These are phyloP conservation scores for Wickerhamiella slavikovae DNA, from an alignment of 805 yeast species.

Conservation along the genomic window DNA sequence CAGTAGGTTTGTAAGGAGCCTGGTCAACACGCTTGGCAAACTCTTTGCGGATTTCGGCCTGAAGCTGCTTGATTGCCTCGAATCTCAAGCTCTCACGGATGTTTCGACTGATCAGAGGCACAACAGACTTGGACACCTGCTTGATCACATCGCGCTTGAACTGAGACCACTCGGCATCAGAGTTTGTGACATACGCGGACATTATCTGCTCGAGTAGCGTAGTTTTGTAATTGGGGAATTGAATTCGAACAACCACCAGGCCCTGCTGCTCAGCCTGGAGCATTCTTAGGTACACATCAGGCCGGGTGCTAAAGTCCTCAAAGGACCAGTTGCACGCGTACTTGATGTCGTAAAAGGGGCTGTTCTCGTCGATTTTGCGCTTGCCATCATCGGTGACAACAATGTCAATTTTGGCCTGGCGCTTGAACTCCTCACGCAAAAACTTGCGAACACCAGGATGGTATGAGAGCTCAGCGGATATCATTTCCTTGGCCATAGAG, in stretches of 20 bases:
- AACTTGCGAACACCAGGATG: conserved; percentile 63
- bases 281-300: conserved; percentile 77
- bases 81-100: conserved; percentile 67
- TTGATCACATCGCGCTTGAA: conserved; percentile 49
- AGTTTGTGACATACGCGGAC: conserved; percentile 40
- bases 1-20: conserved; percentile 77
- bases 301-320: conserved; percentile 48
- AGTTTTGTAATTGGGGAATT: conserved; percentile 26
- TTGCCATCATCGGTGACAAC: conserved; percentile 68
- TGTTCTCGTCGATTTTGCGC: conserved; percentile 53
- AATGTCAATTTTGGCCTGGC: conserved; percentile 46
- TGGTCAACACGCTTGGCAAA: conserved; percentile 65
- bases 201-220: conserved; percentile 18
- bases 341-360: conserved; percentile 75
- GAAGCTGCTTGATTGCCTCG: conserved; percentile 51
- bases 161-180: conserved; percentile 59
- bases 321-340: conserved; percentile 71
- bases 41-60: conserved; percentile 44
- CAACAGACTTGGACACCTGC: conserved; percentile 43
- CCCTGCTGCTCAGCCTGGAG: conserved; percentile 75
- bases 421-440: conserved; percentile 35
- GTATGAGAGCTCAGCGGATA: conserved; percentile 59
- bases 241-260: conserved; percentile 41
- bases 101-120: conserved; percentile 47
- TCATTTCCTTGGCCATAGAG: conserved; percentile 53